Evolutionary conservation across 2,329 filamentous ascomycete genomes (phyloP), one percentile per base, ranked within the genome.

Genomic region (Epichloe baconii): DNA sequence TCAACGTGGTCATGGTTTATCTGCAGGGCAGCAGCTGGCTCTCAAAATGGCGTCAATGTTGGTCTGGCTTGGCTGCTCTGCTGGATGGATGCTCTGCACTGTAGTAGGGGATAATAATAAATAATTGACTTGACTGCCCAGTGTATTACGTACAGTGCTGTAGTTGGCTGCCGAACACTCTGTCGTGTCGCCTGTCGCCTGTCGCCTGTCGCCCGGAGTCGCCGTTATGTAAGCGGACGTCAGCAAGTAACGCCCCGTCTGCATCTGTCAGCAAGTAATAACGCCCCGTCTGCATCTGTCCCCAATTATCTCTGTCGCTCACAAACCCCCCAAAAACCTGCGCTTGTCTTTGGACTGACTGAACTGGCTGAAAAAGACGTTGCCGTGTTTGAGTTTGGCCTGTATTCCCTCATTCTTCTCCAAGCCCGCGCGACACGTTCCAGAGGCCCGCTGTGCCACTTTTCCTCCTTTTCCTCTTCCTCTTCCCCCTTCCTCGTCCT

Each of bases 161-260:
- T 7, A 8, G 26, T 26, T 26, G 26, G 26, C 26, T 8, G 26
- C 26, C 26, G 26, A 31, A 4, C 26, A 4, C 26, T 11, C 26
- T 31, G 26, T 31, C 26, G 26, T 31, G n/a, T 5, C 35, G 3
- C 47, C 23, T 6, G 6, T 23, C 23, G 23, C 23, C 34, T 6
- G 6, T 23, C 23, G 23, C 23, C 31, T 6, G 6, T 23, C 23
- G 23, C 23, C 34, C 41, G 48, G 49, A 44, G 43, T 49, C 35
- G 26, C 44, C 44, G 44, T 55, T 55, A 55, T 51, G 53, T 55
- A 55, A 55, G 53, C 53, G 19, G 34, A 37, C 8, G 8, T 31
- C 26, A 4, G 10, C 26, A 31, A 31, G 26, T 10, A 31, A 31
- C 17, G 17, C 17, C 17, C 17, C 17, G 17, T 19, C 17, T 19